phyloP scores from a whole-genome alignment of 2,329 filamentous ascomycete species.

The Botrytis aclada region DNA sequence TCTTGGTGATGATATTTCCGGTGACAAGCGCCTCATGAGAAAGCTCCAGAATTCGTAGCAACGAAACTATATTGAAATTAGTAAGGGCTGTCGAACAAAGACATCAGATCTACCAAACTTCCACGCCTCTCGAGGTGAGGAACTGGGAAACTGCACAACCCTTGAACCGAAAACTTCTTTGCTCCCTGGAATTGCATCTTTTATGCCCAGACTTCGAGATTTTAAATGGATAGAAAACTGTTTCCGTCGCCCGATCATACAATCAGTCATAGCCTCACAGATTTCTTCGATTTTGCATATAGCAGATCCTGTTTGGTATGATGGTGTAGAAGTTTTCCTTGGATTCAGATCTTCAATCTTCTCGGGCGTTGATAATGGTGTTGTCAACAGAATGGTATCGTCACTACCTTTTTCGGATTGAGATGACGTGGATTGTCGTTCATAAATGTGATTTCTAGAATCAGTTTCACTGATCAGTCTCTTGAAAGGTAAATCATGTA shows the following conservation, averaged over 20 bases:
- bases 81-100: constrained; percentile 22
- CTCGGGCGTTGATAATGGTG: background rate
- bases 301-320: constrained; percentile 37
- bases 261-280: constrained; percentile 50
- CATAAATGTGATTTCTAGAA: background rate
- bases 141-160: constrained; percentile 47
- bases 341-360: background rate
- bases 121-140: constrained; percentile 46
- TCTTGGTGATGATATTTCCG: constrained; percentile 58
- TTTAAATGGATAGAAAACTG: constrained; percentile 45
- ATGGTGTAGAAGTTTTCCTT: constrained; percentile 1
- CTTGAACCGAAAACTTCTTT: background rate
- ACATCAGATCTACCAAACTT: constrained; percentile 48
- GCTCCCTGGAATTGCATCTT: background rate
- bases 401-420: background rate
- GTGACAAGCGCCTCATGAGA: constrained; percentile 57
- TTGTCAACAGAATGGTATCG: background rate
- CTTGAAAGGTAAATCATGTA: constrained; percentile 28
- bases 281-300: constrained; percentile 55
- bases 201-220: background rate
- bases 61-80: constrained; percentile 44
- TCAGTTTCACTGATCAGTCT: background rate
- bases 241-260: constrained; percentile 44
- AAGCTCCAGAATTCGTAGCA: constrained; percentile 57
- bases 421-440: background rate